Base-by-base conservation (phyloP, 257 asterid genomes). In the Gynochthodes officinalis region DNA sequence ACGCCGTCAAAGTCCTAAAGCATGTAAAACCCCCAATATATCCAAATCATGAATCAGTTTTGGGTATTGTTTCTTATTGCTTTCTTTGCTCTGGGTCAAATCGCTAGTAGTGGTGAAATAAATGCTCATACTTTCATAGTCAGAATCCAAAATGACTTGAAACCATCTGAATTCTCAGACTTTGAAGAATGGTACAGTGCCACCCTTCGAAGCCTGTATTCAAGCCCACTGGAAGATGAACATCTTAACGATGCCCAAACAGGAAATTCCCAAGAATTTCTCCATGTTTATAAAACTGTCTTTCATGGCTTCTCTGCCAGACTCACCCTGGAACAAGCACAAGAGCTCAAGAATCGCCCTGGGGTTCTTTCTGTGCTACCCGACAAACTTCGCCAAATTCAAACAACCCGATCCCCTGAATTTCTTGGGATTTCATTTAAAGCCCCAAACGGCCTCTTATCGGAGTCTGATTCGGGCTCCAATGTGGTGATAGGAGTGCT, bases 271-370 rank as follows among this genome's bases (percentile, higher is more conserved):
- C 50, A 5, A 12, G 82, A 73, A 0, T 80, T 90, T 53, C 77
- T 90, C 18, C 97, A 93, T 62, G 82, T 87, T 21, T 93, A 93
- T 74, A 80, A 48, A 79, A 90, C 89, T 0, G 95, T 90, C 39
- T 87, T 93, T 68, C 95, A 89, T 74, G 98, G 98, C 0, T 93
- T 93, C 57, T 89, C 97, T 1, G 85, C 92, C 9, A 80, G 68
- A 69, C 79, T 93, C 61, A 87, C 96, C 13, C 77, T 64, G 48
- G 46, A 82, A 32, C 83, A 86, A 77, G 97, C 89, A 42, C 69
- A 69, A 46, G 57, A 81, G 53, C 91, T 93, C 28, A 27, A 27
- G 58, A 80, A 12, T 10, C 82, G 83, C 19, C 89, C 77, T 0
- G 91, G 78, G 2, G 84, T 92, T 32, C 72, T 85, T 19, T 71